Percentiles rank a stretch among this genome's conserved stretches.
These are phyloP conservation scores for Leccinum subtestaceum DNA, from an alignment of 768 basidiomycete species.

Conservation along the genomic window DNA sequence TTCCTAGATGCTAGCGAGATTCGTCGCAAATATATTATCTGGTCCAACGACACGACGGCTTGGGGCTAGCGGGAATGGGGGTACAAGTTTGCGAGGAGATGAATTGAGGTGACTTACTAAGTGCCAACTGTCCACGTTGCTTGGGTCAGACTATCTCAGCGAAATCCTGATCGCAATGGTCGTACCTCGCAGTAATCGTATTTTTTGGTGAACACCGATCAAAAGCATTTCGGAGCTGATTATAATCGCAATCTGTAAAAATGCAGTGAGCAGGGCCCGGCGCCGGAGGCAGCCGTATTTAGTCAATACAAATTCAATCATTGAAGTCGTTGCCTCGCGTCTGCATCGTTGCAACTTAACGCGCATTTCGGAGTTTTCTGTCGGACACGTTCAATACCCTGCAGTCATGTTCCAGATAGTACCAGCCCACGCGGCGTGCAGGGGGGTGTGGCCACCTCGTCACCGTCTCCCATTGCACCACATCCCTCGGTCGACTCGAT, in stretches of 20 bases:
- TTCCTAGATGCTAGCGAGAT: not conserved
- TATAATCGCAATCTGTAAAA: no score
- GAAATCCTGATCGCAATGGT: not conserved
- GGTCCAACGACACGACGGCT: not conserved
- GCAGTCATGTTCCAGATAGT: not conserved
- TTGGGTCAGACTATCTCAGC: not conserved
- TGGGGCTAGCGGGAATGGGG: not conserved
- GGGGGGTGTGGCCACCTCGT: not conserved
- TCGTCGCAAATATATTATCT: not conserved
- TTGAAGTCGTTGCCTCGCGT: not conserved
- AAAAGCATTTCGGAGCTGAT: no score
- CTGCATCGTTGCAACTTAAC: not conserved
- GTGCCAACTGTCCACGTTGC: not conserved
- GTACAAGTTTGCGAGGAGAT: not conserved
- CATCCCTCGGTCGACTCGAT: no score
- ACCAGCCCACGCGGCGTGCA: not conserved
- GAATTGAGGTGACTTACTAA: not conserved
- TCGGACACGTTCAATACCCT: not conserved
- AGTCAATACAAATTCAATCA: no score
- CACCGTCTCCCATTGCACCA: not conserved
- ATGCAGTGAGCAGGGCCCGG: no score
- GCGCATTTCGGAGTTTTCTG: not conserved
- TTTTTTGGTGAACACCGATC: not conserved
- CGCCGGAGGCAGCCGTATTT: no score
- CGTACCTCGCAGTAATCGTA: not conserved